These are phyloP conservation scores for Lolium perenne DNA, from an alignment of 176 grass and related monocot genomes.

Conservation along the genomic window DNA sequence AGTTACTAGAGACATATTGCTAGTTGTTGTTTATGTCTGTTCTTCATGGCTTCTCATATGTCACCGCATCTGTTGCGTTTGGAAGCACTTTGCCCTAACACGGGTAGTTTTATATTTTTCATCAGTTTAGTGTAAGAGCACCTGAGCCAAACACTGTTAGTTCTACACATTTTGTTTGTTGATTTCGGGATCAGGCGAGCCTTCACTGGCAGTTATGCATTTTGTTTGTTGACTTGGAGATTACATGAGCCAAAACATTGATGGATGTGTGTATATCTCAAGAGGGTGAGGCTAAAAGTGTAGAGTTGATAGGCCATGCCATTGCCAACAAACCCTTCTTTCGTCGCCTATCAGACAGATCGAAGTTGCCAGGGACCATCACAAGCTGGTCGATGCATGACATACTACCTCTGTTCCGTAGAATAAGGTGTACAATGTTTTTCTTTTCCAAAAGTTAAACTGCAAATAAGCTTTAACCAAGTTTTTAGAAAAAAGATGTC, in stretches of 20 bases:
- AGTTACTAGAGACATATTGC: too few species aligned
- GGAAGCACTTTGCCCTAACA: background rate
- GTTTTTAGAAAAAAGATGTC: too few species aligned
- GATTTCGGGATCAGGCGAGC: too few species aligned
- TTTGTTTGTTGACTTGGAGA: too few species aligned
- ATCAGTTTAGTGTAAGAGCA: background rate
- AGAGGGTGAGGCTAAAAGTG: conserved; percentile 92
- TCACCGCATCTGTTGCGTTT: background rate
- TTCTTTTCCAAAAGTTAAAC: too few species aligned
- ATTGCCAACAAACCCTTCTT: conserved; percentile 81
- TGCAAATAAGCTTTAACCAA: too few species aligned
- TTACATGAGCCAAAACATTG: background rate
- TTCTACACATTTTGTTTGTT: too few species aligned
- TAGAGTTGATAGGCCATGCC: conserved; percentile 82
- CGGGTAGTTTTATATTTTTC: background rate
- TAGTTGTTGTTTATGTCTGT: too few species aligned
- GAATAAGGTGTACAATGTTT: too few species aligned
- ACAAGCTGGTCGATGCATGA: conserved; percentile 3
- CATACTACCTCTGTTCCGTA: too few species aligned
- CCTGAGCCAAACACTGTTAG: background rate
- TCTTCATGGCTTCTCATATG: too few species aligned
- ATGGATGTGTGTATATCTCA: conserved; percentile 3
- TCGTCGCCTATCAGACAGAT: conserved; percentile 75
- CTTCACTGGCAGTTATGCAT: too few species aligned
- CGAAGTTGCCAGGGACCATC: conserved; percentile 80